Evolutionary conservation across 2,329 filamentous ascomycete species (phyloP).

Genomic region (Sporothrix brunneoviolacea): DNA sequence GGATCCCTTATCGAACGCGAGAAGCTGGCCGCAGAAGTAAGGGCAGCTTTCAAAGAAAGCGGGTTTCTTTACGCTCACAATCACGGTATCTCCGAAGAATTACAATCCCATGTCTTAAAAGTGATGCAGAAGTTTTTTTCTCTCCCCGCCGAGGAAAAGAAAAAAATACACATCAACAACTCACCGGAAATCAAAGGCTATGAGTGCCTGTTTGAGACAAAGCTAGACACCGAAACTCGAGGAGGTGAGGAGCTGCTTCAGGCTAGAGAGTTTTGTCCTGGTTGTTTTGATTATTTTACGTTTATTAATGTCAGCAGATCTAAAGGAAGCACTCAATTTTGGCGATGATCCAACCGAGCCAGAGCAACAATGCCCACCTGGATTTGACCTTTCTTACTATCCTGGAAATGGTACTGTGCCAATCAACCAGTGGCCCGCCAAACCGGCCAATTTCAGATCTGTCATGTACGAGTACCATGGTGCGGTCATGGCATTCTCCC

Average conservation of each 20-base stretch:
- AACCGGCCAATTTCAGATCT: no score
- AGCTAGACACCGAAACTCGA: constrained; percentile 24
- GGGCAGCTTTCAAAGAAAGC: background rate
- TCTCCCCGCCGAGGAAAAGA: constrained; percentile 15
- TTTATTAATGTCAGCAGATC: no score
- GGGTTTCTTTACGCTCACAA: constrained; percentile 18
- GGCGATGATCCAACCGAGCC: constrained; percentile 31
- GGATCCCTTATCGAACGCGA: background rate
- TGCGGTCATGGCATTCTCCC: constrained; percentile 14
- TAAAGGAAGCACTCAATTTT: constrained; percentile 25
- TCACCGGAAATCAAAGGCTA: constrained; percentile 29
- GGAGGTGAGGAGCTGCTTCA: no score
- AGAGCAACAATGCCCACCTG: constrained; percentile 29
- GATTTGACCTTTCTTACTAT: no score
- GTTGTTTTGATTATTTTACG: no score
- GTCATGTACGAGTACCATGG: constrained; percentile 30
- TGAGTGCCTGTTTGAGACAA: constrained; percentile 29
- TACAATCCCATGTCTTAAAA: constrained; percentile 5
- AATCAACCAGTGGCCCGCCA: no score
- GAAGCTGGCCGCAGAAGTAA: background rate
- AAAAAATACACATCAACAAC: constrained; percentile 30
- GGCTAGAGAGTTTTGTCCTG: no score
- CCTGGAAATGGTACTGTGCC: no score
- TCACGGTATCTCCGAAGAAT: constrained; percentile 17
- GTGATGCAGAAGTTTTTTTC: constrained; percentile 17